Evolutionary conservation across 2,329 filamentous ascomycete species (phyloP).

Genomic region (Coleophoma crateriformis): DNA sequence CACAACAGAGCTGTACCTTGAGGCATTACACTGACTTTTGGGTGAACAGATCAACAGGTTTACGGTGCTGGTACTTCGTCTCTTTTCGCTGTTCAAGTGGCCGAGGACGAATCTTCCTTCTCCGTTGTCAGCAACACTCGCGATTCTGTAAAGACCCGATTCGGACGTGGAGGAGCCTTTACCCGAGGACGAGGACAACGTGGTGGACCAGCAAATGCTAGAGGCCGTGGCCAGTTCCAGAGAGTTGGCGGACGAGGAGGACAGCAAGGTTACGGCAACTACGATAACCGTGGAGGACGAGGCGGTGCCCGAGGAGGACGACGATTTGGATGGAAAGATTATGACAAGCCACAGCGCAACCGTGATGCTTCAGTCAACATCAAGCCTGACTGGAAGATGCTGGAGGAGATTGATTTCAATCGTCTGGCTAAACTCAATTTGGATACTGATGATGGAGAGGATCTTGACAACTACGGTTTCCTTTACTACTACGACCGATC

Average conservation of each 20-base stretch:
- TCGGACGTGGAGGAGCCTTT: slow-evolving; percentile 84
- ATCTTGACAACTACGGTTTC: slow-evolving; percentile 93
- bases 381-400: slow-evolving; percentile 88
- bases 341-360: slow-evolving; percentile 95
- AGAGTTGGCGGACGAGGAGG: slow-evolving; percentile 67
- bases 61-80: slow-evolving; percentile 86
- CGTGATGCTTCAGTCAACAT: slow-evolving; percentile 95
- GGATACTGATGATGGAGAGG: slow-evolving; percentile 90
- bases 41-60: slow-evolving; percentile 76
- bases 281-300: slow-evolving; percentile 65
- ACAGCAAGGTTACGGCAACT: slow-evolving; percentile 58
- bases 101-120: slow-evolving; percentile 96
- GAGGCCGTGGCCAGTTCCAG: slow-evolving; percentile 60
- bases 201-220: slow-evolving; percentile 68
- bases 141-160: slow-evolving; percentile 79
- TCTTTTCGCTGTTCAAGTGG: slow-evolving; percentile 83
- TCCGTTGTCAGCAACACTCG: slow-evolving; percentile 95
- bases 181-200: slow-evolving; percentile 70
- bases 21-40: slow-evolving; percentile 6
- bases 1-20: not conserved
- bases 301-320: slow-evolving; percentile 70
- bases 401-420: slow-evolving; percentile 99
- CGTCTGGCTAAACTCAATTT: slow-evolving; percentile 92
- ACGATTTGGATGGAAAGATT: slow-evolving; percentile 97
- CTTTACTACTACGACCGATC: slow-evolving; percentile 96